A percentile compares a stretch with the other conserved stretches of the same genome.
Conservation (phyloP, 768 basidiomycete genomes). For the Clathrus columnatus region DNA sequence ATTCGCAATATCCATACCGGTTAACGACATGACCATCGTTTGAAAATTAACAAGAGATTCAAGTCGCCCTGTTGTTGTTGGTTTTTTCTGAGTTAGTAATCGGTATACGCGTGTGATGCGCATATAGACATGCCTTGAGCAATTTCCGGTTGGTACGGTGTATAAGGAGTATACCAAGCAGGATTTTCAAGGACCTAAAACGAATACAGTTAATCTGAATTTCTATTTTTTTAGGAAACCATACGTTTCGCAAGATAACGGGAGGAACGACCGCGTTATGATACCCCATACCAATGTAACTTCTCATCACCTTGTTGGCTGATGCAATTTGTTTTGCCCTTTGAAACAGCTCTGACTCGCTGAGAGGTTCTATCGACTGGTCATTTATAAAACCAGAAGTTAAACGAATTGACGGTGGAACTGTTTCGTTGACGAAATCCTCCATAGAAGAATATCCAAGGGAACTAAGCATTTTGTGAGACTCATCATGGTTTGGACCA, state of each 20-base stretch:
- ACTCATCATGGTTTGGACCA: conserved; percentile 81
- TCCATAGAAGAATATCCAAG: conserved; percentile 87
- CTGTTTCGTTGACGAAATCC: conserved; percentile 72
- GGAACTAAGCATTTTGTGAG: conserved; percentile 68
- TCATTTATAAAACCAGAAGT: conserved; percentile 51
- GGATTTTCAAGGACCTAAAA: conserved; percentile 84
- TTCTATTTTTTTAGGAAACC: conserved; percentile 17
- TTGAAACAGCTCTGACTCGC: conserved; percentile 75
- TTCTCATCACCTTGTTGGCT: conserved; percentile 77
- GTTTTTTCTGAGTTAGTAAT: background rate
- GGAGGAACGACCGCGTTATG: conserved; percentile 92
- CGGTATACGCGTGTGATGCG: conserved; percentile 3
- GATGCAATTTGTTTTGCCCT: conserved; percentile 70
- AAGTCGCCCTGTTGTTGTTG: conserved; percentile 65
- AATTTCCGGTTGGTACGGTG: conserved; percentile 95
- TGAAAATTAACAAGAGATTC: conserved; percentile 97
- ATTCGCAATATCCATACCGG: conserved; percentile 91
- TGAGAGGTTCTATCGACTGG: conserved; percentile 61
- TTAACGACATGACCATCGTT: conserved; percentile 91
- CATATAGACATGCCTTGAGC: conserved; percentile 66
- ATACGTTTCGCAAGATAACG: conserved; percentile 85
- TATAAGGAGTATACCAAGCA: conserved; percentile 96
- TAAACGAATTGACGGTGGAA: conserved; percentile 76
- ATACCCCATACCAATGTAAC: conserved; percentile 98
- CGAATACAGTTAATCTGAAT: conserved; percentile 1